Percentiles rank a stretch among this genome's conserved stretches.
Evolutionary conservation across 2,329 filamentous ascomycete species (phyloP).

Genomic region (Penicillium hesseltinei): DNA sequence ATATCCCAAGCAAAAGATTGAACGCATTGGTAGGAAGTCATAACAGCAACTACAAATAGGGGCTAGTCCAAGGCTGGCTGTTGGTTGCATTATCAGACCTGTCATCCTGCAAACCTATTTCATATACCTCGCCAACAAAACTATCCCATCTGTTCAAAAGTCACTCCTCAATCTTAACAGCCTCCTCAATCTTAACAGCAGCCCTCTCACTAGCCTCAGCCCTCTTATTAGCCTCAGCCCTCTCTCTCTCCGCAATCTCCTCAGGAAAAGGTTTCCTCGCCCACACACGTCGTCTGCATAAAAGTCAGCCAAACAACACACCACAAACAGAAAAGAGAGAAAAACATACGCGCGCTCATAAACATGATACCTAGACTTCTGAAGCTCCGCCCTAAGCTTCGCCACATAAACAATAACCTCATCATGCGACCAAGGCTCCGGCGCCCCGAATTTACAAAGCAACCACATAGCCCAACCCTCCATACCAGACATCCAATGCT

Average conservation of each 20-base stretch:
- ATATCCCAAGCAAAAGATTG: neutral
- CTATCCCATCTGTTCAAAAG: neutral
- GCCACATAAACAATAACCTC: conserved; percentile 23
- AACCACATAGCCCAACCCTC: conserved; percentile 31
- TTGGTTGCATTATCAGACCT: neutral
- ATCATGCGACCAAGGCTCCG: conserved; percentile 19
- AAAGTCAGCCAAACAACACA: neutral
- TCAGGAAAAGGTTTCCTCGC: conserved; percentile 5
- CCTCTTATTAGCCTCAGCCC: neutral
- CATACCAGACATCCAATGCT: conserved; percentile 29
- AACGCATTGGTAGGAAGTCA: neutral
- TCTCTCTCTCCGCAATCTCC: neutral
- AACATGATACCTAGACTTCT: conserved; percentile 18
- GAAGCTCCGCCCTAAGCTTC: conserved; percentile 20
- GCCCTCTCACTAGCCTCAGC: neutral
- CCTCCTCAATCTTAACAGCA: too few species aligned
- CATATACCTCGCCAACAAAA: neutral
- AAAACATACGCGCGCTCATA: conserved; percentile 22
- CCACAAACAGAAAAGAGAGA: neutral
- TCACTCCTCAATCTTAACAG: conserved; percentile 1
- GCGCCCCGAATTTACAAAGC: conserved; percentile 24
- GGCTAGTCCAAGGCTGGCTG: neutral
- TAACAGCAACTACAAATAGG: neutral
- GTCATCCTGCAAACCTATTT: too few species aligned
- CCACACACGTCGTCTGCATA: conserved; percentile 19